Base-by-base conservation (phyloP, 805 yeast species). In the Lipomyces lipofer region DNA sequence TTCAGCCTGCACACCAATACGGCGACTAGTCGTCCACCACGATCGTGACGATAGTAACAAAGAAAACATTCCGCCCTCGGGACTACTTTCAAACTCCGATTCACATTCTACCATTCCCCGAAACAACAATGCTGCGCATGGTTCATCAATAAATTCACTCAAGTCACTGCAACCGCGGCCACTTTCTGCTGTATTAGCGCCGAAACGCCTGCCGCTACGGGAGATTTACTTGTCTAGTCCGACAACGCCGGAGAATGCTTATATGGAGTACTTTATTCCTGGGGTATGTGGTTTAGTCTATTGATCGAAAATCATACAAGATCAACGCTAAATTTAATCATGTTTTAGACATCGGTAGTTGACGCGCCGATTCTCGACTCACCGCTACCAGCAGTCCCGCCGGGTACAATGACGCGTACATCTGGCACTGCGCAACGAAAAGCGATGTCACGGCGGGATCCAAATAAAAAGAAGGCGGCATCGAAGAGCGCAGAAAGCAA, bases 211-310 rank as follows among this genome's bases (percentile, higher is more conserved):
- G 21, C 59, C 59, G 22, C 21, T 56, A n/a, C 48, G 43, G 13
- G 51, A 56, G 35, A 27, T 56, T 4, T 56, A 48, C 35, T 38
- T 56, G 30, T 56, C 59, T 3, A 51, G 59, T 51, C 59, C 59
- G 25, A 44, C 43, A 15, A 56, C 59, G 19, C 52, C 59, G n/a
- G 56, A 39, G 9, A 56, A 56, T 25, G 54, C 59, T 13, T 56
- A 21, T 35, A 27, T 47, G 24, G 59, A 56, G 32, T 56, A 51
- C 30, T 33, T 28, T 12, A 49, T 56, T 24, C 17, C 45, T 13
- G 36, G 43, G 12, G 56, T 56, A 35, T 32, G 56, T 39, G 17
- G 15, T 22, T 29, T 29, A n/a, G n/a, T n/a, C 22, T 21, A 39
- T 22, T n/a, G 42, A 9, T 29, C 33, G 13, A 29, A 10, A 10